Evolutionary conservation across 306 rosid species (phyloP).

Genomic region (Inga laurina): DNA sequence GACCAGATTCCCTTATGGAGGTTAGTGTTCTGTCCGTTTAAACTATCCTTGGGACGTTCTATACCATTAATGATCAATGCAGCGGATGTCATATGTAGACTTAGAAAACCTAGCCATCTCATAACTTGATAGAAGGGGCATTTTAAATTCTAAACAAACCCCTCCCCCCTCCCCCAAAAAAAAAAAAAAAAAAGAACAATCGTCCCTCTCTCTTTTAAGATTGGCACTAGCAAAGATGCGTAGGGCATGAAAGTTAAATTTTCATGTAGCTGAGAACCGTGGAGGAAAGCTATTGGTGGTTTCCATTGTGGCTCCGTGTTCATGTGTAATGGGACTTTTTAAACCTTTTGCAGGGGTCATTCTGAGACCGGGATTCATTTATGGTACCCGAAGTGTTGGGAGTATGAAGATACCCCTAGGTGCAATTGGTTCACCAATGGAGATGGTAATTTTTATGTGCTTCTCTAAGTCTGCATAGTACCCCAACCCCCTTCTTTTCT

Average conservation of each 20-base stretch:
- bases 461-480: not conserved
- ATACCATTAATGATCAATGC: not conserved
- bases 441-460: conserved; percentile 61
- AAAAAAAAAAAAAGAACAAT: no score
- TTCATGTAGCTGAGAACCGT: not conserved
- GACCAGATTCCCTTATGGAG: conserved; percentile 79
- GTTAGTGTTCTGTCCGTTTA: conserved; percentile 45
- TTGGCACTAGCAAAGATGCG: not conserved
- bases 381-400: conserved; percentile 90
- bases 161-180: not conserved
- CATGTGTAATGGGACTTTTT: not conserved
- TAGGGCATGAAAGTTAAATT: not conserved
- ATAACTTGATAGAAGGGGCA: conserved; percentile 8
- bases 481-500: not conserved
- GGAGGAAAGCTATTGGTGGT: conserved; percentile 9
- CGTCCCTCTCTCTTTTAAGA: not conserved
- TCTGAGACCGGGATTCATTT: conserved; percentile 93
- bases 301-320: not conserved
- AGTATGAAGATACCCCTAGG: conserved; percentile 83
- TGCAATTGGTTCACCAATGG: conserved; percentile 82
- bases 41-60: conserved; percentile 6
- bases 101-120: not conserved
- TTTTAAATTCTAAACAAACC: not conserved
- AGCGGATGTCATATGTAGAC: not conserved
- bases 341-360: conserved; percentile 74